phyloP scores from a whole-genome alignment of 805 yeast species.

The Zygosaccharomyces bailii region DNA sequence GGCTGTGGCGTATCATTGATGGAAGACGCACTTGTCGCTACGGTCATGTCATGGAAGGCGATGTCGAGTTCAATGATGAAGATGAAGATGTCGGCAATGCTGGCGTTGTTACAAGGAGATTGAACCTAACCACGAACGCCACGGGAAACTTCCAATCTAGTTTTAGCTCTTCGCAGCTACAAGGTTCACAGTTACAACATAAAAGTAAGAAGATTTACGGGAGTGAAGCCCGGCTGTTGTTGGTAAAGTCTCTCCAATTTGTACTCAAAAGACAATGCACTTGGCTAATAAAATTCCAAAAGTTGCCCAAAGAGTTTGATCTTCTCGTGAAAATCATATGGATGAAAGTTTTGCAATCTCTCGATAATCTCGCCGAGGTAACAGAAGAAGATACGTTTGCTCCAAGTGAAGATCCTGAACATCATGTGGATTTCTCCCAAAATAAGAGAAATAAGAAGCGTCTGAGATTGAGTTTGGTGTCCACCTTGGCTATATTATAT shows the following conservation, averaged over 20 bases:
- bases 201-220: constrained; percentile 43
- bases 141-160: constrained; percentile 39
- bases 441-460: constrained; percentile 3
- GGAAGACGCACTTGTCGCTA: constrained; percentile 83
- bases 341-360: constrained; percentile 29
- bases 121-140: constrained; percentile 48
- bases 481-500: constrained; percentile 44
- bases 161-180: constrained; percentile 31
- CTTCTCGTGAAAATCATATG: constrained; percentile 40
- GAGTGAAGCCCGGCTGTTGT: constrained; percentile 42
- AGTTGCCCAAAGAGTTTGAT: constrained; percentile 33
- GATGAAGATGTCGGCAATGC: constrained; percentile 52
- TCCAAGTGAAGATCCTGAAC: constrained; percentile 18
- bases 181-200: constrained; percentile 11
- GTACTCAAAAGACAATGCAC: constrained; percentile 48
- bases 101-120: constrained; percentile 50
- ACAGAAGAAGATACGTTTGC: constrained; percentile 12
- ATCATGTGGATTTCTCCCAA: constrained; percentile 9
- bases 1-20: constrained; percentile 64
- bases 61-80: constrained; percentile 74
- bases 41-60: constrained; percentile 86
- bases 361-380: constrained; percentile 10
- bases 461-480: constrained; percentile 20
- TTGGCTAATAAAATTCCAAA: constrained; percentile 37
- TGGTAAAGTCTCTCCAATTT: constrained; percentile 47